A percentile compares a stretch with the other conserved stretches of the same genome.
Evolutionary conservation across 352 stramenopile species (phyloP).

Genomic region (Pythium phragmitis): DNA sequence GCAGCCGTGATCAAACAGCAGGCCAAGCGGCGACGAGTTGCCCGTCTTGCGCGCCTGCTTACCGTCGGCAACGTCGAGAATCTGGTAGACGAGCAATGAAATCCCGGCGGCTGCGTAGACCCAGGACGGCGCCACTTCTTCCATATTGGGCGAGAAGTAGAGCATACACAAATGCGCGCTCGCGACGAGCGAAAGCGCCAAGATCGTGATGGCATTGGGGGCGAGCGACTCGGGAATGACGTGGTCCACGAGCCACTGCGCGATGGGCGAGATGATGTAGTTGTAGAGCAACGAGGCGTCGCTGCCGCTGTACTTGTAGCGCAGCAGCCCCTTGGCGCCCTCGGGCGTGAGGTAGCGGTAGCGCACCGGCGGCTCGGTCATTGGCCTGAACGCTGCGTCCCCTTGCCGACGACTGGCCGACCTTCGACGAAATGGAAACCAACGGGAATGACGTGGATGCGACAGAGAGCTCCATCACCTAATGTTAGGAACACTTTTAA

Average conservation of each 20-base stretch:
- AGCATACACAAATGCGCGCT: conserved; percentile 75
- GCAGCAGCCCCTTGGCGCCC: conserved; percentile 62
- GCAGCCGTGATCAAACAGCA: conserved; percentile 86
- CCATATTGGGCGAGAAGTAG: conserved; percentile 85
- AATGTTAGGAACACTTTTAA: conserved; percentile 4
- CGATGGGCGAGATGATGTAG: conserved; percentile 70
- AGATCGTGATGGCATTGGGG: conserved; percentile 85
- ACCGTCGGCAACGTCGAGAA: conserved; percentile 84
- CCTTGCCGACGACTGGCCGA: background rate
- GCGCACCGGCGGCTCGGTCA: conserved; percentile 12
- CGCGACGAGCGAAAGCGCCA: conserved; percentile 66
- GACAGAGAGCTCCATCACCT: conserved; percentile 5
- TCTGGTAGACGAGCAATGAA: conserved; percentile 76
- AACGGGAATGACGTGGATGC: conserved; percentile 14
- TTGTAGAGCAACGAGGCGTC: conserved; percentile 85
- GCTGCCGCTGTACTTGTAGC: conserved; percentile 87
- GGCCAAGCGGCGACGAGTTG: conserved; percentile 81
- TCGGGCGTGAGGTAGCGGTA: conserved; percentile 75
- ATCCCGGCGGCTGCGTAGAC: conserved; percentile 69
- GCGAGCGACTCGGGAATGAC: conserved; percentile 69
- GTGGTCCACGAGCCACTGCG: conserved; percentile 74
- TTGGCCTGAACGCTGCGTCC: too few relatives aligned
- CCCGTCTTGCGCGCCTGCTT: conserved; percentile 87
- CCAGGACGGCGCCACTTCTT: conserved; percentile 67
- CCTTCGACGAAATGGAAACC: conserved; percentile 3